Conservation (phyloP, 306 rosid genomes). For the Spatholobus suberectus region DNA sequence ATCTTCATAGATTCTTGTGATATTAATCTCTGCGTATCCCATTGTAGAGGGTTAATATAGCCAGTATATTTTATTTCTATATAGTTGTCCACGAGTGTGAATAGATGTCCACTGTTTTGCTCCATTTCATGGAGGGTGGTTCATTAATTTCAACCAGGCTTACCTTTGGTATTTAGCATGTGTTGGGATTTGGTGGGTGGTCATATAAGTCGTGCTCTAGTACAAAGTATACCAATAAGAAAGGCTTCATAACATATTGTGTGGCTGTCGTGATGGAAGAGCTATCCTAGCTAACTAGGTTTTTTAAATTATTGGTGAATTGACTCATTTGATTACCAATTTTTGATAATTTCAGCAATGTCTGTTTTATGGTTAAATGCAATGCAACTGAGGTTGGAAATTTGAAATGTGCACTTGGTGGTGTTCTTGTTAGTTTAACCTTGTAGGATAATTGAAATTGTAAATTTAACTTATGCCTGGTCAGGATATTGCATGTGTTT, state of each 20-base stretch:
- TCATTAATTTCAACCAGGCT: not conserved
- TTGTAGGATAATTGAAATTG: not conserved
- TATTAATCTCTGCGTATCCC: conserved; percentile 16
- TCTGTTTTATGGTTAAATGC: conserved; percentile 1
- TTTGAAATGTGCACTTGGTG: not conserved
- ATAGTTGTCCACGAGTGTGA: not conserved
- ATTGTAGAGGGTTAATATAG: not conserved
- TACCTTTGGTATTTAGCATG: not conserved
- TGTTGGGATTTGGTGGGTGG: not conserved
- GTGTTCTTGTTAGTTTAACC: conserved; percentile 8
- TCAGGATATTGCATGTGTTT: not conserved
- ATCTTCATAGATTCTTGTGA: conserved; percentile 6
- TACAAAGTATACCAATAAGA: not conserved
- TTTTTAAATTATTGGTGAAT: conserved; percentile 12
- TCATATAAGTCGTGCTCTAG: not conserved
- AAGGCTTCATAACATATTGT: conserved; percentile 11
- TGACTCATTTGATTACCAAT: not conserved
- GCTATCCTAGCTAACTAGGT: not conserved
- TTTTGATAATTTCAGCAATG: conserved; percentile 15
- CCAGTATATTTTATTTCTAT: not conserved
- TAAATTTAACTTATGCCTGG: not conserved
- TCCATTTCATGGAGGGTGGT: not conserved
- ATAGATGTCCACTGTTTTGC: not conserved
- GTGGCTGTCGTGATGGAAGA: conserved; percentile 11
- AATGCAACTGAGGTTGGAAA: not conserved